phyloP scores from a whole-genome alignment of 768 basidiomycete genomes.

The Tricholomella constricta region DNA sequence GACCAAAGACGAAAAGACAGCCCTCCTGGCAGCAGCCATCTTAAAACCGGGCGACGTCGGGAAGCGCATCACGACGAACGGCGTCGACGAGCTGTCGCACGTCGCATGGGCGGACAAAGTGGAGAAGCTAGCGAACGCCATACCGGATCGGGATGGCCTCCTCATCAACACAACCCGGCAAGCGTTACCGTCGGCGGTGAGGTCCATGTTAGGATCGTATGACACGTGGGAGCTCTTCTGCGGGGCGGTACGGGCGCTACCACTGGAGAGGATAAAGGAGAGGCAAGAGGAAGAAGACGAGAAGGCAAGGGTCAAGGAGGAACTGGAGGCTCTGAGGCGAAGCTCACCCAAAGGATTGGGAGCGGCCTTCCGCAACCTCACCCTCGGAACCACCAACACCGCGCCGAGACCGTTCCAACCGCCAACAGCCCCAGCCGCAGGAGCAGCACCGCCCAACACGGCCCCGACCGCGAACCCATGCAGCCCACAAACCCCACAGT shows the following conservation, averaged over 20 bases:
- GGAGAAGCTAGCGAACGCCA: constrained; percentile 12
- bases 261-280: not conserved
- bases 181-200: constrained; percentile 10
- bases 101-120: constrained; percentile 25
- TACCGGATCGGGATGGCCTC: constrained; percentile 15
- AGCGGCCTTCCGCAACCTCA: not conserved
- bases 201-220: constrained; percentile 1
- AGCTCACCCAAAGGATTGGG: not conserved
- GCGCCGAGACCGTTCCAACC: not conserved
- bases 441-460: not conserved
- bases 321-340: not conserved
- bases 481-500: not conserved
- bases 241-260: constrained; percentile 1
- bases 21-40: constrained; percentile 6
- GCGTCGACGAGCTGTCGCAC: constrained; percentile 21
- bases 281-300: constrained; percentile 6
- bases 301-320: not conserved
- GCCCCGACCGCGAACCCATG: not conserved
- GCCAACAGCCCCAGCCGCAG: too few relatives aligned
- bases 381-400: not conserved
- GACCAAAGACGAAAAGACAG: not conserved
- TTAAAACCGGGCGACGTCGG: constrained; percentile 16
- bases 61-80: constrained; percentile 15
- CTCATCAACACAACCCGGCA: constrained; percentile 12
- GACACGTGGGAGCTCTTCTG: constrained; percentile 20